Conservation (phyloP, 164 flowering plant species). For the Annona squamosa region DNA sequence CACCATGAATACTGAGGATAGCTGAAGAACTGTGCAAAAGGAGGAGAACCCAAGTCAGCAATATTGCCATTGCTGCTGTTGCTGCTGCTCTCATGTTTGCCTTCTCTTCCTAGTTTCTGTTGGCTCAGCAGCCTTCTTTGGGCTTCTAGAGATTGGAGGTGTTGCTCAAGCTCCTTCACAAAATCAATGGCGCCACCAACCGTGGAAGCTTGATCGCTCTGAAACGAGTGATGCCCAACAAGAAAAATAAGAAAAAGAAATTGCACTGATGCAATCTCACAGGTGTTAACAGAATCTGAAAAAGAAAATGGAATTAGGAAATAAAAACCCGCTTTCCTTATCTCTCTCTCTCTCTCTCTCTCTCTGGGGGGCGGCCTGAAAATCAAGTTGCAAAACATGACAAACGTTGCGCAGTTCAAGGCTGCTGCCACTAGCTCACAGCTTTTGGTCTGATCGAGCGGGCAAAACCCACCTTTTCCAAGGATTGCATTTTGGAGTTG, state of each 20-base stretch:
- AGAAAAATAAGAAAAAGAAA: not conserved
- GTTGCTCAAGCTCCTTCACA: constrained; percentile 86
- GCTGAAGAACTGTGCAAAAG: constrained; percentile 59
- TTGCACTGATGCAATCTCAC: not conserved
- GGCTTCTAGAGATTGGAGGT: constrained; percentile 67
- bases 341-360: no score
- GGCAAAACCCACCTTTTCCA: no score
- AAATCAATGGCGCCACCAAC: constrained; percentile 93
- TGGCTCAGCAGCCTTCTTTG: constrained; percentile 29
- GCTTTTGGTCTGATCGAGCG: no score
- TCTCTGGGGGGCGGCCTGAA: no score
- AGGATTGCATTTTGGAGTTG: no score
- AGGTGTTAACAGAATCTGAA: no score
- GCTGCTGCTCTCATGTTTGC: constrained; percentile 16
- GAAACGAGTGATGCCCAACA: not conserved
- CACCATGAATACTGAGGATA: constrained; percentile 58
- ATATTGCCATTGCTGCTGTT: constrained; percentile 17
- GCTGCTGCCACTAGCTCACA: no score
- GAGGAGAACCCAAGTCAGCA: constrained; percentile 27
- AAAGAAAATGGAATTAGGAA: no score
- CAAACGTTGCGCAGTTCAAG: no score
- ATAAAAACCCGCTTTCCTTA: no score
- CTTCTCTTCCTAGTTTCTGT: constrained; percentile 10
- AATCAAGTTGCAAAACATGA: no score
- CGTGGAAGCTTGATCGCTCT: constrained; percentile 96